Evolutionary conservation across 306 rosid genomes (phyloP).

Genomic region (Urtica urens): DNA sequence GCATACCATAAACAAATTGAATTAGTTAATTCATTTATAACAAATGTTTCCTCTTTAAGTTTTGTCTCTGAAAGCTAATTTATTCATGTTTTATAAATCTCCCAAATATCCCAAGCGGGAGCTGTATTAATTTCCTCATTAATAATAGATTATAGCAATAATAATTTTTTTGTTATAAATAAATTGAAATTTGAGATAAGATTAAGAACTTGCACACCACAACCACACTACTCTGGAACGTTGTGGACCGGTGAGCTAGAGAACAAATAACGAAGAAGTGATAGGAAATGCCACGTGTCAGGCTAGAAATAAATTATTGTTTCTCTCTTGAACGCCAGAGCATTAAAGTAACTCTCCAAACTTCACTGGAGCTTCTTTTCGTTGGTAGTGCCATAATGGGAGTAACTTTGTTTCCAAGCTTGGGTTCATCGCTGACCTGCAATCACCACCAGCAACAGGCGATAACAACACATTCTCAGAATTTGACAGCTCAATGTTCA

Average conservation of each 20-base stretch:
- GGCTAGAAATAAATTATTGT: background rate
- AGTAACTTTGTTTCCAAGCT: conserved; percentile 35
- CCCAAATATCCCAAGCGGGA: too few species aligned
- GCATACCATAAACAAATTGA: too few species aligned
- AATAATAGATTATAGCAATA: too few species aligned
- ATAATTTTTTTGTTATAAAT: too few species aligned
- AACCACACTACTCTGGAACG: too few species aligned
- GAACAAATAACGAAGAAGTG: background rate
- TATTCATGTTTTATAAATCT: too few species aligned
- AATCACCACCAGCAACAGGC: conserved; percentile 16
- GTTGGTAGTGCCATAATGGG: conserved; percentile 37
- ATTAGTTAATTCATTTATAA: too few species aligned
- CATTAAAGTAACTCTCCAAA: background rate
- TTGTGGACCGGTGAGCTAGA: background rate
- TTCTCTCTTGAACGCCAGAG: background rate
- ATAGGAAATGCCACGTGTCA: conserved; percentile 27
- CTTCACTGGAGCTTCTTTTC: background rate
- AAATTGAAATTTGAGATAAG: too few species aligned
- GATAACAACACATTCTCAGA: too few species aligned
- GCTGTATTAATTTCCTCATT: too few species aligned
- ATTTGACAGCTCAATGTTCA: conserved; percentile 27
- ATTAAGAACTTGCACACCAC: background rate
- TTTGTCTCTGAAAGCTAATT: too few species aligned
- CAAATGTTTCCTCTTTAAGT: too few species aligned
- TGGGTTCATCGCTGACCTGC: conserved; percentile 31